Evolutionary conservation across 2,329 filamentous ascomycete genomes (phyloP).

Genomic region (Fusarium decemcellulare): DNA sequence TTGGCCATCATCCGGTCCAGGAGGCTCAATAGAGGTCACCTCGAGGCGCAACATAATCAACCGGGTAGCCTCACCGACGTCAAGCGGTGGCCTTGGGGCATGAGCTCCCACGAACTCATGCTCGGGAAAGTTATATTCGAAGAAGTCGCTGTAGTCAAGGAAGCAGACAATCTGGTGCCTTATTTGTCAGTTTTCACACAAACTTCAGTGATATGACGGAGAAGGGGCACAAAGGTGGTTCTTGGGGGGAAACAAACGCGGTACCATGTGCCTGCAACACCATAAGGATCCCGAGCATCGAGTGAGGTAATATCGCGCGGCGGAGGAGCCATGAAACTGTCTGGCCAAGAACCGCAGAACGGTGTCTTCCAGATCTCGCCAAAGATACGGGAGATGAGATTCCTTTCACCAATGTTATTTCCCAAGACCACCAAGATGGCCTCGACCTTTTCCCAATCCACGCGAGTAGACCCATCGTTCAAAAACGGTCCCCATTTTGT

Average conservation of each 20-base stretch:
- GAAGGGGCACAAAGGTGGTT: background rate
- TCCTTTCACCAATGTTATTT: slow-evolving; percentile 70
- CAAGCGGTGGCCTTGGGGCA: slow-evolving; percentile 66
- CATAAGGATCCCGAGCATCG: slow-evolving; percentile 76
- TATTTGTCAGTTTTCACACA: slow-evolving; percentile 27
- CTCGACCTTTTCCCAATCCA: slow-evolving; percentile 88
- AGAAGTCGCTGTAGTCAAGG: slow-evolving; percentile 80
- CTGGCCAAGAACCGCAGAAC: slow-evolving; percentile 69
- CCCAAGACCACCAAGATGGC: slow-evolving; percentile 79
- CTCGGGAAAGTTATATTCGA: slow-evolving; percentile 77
- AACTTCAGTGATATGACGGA: background rate
- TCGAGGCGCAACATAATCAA: slow-evolving; percentile 78
- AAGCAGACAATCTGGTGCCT: slow-evolving; percentile 60
- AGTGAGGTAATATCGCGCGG: slow-evolving; percentile 57
- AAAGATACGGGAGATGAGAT: slow-evolving; percentile 62
- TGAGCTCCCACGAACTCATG: slow-evolving; percentile 56
- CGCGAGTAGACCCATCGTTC: slow-evolving; percentile 70
- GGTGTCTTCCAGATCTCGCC: slow-evolving; percentile 67
- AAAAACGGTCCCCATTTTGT: slow-evolving; percentile 81
- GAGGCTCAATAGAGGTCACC: slow-evolving; percentile 72
- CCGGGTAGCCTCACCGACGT: slow-evolving; percentile 76
- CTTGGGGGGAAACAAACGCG: slow-evolving; percentile 61
- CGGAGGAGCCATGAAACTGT: slow-evolving; percentile 61
- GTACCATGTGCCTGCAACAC: slow-evolving; percentile 79
- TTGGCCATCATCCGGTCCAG: slow-evolving; percentile 70